Evolutionary conservation across 305 asterid genomes (phyloP).

Genomic region (Ajuga reptans): DNA sequence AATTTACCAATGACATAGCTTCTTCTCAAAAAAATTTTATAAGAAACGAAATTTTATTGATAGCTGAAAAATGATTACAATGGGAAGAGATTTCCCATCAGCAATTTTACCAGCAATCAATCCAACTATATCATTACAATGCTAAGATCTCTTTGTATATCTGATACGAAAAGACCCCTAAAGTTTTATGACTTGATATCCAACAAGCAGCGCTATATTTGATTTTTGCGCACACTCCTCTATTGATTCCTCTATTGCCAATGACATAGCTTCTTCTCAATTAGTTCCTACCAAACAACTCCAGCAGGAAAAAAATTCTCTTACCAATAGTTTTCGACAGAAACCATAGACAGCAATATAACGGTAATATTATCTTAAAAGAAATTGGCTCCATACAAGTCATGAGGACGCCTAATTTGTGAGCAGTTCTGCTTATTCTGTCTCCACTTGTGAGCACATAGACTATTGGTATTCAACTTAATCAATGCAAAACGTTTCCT

Average conservation of each 20-base stretch:
- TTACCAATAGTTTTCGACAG: not conserved
- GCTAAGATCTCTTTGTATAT: not conserved
- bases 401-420: not conserved
- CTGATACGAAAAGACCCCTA: not conserved
- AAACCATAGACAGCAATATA: not conserved
- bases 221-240: too few relatives aligned
- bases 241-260: too few relatives aligned
- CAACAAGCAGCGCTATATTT: too few relatives aligned
- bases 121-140: too few relatives aligned
- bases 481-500: not conserved
- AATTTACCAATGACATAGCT: not conserved
- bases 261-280: conserved; percentile 12
- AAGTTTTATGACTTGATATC: too few relatives aligned
- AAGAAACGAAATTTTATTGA: too few relatives aligned
- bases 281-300: conserved; percentile 4
- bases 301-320: not conserved
- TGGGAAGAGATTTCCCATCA: too few relatives aligned
- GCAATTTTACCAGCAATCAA: too few relatives aligned
- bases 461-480: not conserved
- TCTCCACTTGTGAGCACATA: not conserved
- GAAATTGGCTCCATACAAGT: not conserved
- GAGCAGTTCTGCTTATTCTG: not conserved
- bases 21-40: not conserved
- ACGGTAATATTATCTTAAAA: not conserved
- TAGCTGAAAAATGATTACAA: too few relatives aligned